Conservation (phyloP, 176 grass and related monocot species). For the Paspalum vaginatum region DNA sequence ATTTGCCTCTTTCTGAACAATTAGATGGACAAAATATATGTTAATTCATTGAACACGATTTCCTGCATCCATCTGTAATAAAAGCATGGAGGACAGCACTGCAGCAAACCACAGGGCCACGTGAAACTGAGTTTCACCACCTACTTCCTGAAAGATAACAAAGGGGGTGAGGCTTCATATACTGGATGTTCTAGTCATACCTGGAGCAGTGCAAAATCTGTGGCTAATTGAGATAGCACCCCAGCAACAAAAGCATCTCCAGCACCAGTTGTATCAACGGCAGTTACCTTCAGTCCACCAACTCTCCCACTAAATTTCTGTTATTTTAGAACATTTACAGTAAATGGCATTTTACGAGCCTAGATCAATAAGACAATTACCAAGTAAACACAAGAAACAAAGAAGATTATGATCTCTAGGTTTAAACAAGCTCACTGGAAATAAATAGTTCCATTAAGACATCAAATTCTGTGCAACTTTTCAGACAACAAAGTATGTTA, state of each 20-base stretch:
- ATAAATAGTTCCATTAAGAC: conserved; percentile 20
- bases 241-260: conserved; percentile 98
- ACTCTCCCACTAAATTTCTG: conserved; percentile 92
- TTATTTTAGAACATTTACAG: conserved; percentile 28
- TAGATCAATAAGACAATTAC: conserved; percentile 25
- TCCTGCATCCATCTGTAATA: conserved; percentile 12
- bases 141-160: conserved; percentile 24
- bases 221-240: conserved; percentile 70
- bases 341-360: conserved; percentile 6
- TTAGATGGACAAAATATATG: conserved; percentile 7
- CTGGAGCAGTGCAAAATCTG: conserved; percentile 75
- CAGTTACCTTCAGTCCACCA: conserved; percentile 70
- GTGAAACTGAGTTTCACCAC: not conserved
- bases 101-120: not conserved
- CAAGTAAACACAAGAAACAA: conserved; percentile 14
- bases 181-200: conserved; percentile 44
- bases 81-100: conserved; percentile 6
- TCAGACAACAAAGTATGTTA: conserved; percentile 1
- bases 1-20: conserved; percentile 8
- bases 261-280: conserved; percentile 95
- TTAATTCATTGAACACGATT: conserved; percentile 27
- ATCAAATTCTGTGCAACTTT: not conserved
- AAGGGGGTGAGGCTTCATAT: not conserved
- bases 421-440: conserved; percentile 22
- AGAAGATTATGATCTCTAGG: not conserved